These are phyloP conservation scores for maize (Zea mays) DNA, from an alignment of 176 grass and related monocot genomes.

Conservation along the genomic window DNA sequence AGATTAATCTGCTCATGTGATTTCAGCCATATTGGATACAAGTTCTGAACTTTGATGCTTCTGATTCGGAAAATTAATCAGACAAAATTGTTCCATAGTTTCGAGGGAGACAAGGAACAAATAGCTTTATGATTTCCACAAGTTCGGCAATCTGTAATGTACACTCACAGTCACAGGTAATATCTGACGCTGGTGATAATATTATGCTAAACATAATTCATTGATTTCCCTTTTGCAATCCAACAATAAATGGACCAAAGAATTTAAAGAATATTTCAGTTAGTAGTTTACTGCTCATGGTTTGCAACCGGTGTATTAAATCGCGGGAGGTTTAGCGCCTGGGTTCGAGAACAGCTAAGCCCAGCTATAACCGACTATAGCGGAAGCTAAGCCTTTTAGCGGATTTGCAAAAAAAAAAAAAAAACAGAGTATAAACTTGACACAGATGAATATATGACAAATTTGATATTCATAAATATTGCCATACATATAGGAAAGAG, in stretches of 20 bases:
- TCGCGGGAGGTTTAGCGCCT: too few relatives aligned
- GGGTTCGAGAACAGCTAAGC: too few relatives aligned
- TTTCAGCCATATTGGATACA: background rate
- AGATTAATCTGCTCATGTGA: background rate
- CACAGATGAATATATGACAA: too few relatives aligned
- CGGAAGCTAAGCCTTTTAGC: too few relatives aligned
- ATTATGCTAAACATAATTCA: slow-evolving; percentile 20
- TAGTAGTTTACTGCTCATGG: background rate
- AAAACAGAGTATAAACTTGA: too few relatives aligned
- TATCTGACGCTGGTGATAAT: background rate
- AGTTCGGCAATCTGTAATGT: slow-evolving; percentile 19
- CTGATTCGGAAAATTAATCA: background rate
- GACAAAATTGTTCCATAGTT: slow-evolving; percentile 18
- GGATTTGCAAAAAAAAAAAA: too few relatives aligned
- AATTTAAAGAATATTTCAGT: slow-evolving; percentile 41
- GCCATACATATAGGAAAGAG: too few relatives aligned
- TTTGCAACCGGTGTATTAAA: too few relatives aligned
- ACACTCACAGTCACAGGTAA: slow-evolving; percentile 14
- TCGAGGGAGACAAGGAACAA: background rate
- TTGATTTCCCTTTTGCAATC: slow-evolving; percentile 11
- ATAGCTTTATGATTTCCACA: background rate
- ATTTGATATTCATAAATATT: too few relatives aligned
- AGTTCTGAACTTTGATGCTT: background rate
- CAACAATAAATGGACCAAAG: slow-evolving; percentile 27
- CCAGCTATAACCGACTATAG: too few relatives aligned